phyloP scores from a whole-genome alignment of 306 rosid species.

The Malus fusca region DNA sequence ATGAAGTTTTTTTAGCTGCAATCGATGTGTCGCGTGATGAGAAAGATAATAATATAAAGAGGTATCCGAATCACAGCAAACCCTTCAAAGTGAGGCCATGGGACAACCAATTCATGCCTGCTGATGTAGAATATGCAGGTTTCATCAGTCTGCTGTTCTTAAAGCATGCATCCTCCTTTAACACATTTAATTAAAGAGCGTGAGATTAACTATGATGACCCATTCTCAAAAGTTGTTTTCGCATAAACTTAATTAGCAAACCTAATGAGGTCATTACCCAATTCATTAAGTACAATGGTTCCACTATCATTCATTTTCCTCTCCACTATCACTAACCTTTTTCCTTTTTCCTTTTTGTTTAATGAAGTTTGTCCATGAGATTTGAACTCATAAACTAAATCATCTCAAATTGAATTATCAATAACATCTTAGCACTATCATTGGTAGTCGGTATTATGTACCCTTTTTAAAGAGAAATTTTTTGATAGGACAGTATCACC shows the following conservation, averaged over 20 bases:
- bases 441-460: not conserved
- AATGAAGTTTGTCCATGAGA: no score
- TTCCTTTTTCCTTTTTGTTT: no score
- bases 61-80: not conserved
- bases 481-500: no score
- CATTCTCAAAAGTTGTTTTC: not conserved
- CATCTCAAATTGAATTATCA: not conserved
- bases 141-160: not conserved
- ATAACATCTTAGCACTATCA: not conserved
- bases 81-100: conserved; percentile 23
- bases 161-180: not conserved
- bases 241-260: not conserved
- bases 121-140: conserved; percentile 1
- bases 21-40: not conserved
- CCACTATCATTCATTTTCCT: not conserved
- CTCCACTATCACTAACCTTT: not conserved
- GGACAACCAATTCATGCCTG: not conserved
- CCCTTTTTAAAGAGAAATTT: no score
- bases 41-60: no score
- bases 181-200: not conserved
- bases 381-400: no score
- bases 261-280: not conserved
- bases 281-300: not conserved
- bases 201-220: not conserved
- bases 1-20: not conserved